phyloP scores from a whole-genome alignment of 306 rosid species.

The Amphicarpaea edgeworthii region DNA sequence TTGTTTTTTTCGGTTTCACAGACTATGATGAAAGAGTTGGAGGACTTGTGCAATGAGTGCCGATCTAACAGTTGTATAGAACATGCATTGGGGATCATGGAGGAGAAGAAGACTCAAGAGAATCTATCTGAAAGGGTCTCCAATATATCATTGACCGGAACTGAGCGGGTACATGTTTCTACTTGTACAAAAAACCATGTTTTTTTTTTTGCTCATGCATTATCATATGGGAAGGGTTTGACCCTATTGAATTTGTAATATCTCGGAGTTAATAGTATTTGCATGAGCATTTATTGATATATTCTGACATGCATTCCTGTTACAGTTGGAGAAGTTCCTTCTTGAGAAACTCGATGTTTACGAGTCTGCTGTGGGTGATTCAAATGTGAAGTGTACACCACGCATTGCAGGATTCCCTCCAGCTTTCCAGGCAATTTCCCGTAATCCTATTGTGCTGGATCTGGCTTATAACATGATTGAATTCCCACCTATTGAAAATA shows the following conservation, averaged over 20 bases:
- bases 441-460: constrained; percentile 64
- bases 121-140: constrained; percentile 56
- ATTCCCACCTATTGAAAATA: constrained; percentile 55
- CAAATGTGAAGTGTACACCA: constrained; percentile 56
- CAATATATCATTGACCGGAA: constrained; percentile 55
- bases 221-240: background rate
- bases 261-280: constrained; percentile 20
- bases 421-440: constrained; percentile 56
- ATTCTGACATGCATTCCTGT: constrained; percentile 40
- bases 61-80: constrained; percentile 64
- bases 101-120: constrained; percentile 57
- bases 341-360: constrained; percentile 60
- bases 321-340: constrained; percentile 61
- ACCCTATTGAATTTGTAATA: constrained; percentile 14
- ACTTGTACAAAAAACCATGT: constrained; percentile 20
- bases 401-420: constrained; percentile 62
- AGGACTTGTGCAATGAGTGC: constrained; percentile 55
- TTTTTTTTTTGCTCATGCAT: background rate
- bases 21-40: constrained; percentile 58
- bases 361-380: constrained; percentile 62
- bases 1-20: constrained; percentile 43
- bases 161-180: constrained; percentile 57
- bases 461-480: constrained; percentile 58
- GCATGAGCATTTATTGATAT: constrained; percentile 32
- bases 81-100: constrained; percentile 63